Base-by-base conservation (phyloP, 2,329 filamentous ascomycete genomes). In the Ceratocystis huliohia region DNA sequence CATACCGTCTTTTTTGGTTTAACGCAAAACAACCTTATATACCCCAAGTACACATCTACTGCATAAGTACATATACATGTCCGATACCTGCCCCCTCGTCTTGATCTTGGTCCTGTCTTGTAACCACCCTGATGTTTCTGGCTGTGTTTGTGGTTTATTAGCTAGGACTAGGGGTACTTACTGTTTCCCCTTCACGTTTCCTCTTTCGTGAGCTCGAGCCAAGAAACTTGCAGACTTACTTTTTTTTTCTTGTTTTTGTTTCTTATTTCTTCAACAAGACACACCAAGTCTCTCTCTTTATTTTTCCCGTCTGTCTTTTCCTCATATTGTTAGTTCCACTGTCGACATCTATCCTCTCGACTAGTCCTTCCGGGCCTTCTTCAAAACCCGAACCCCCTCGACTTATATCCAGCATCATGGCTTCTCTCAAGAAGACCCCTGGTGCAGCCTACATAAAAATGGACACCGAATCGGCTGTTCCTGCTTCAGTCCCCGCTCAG, bases 391-490 rank as follows among this genome's bases (percentile, higher is more conserved):
- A 56, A 30, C 10, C 56, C 28, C 56, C 28, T 17, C n/a, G 7
- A 15, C n/a, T 41, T 15, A 22, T 20, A 61, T 25, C 25, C 44
- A 13, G 20, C 41, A 64, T 44, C 37, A 41, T 67, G 65, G 61
- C 48, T 33, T 37, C 56, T 45, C 17, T 48, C 33, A 64, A 25
- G 46, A 50, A 59, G 5, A 20, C 20, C 61, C 22, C 44, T 20
- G 61, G 33, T n/a, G 56, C 30, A 28, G 63, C 63, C 8, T 67
- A 67, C 22, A 64, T 67, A 17, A 62, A 53, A 50, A 67, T 67
- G 66, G 61, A 41, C 28, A 33, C 8, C 45, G n/a, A 65, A 10
- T 41, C 66, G 30, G 61, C 33, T 37, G 56, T 30, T 37, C n/a
- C 25, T 28, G 62, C 37, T 28, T 17, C 44, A 37, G 25, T 5